Evolutionary conservation across 345 rosid species (phyloP).

Genomic region (Barbarea vulgaris): DNA sequence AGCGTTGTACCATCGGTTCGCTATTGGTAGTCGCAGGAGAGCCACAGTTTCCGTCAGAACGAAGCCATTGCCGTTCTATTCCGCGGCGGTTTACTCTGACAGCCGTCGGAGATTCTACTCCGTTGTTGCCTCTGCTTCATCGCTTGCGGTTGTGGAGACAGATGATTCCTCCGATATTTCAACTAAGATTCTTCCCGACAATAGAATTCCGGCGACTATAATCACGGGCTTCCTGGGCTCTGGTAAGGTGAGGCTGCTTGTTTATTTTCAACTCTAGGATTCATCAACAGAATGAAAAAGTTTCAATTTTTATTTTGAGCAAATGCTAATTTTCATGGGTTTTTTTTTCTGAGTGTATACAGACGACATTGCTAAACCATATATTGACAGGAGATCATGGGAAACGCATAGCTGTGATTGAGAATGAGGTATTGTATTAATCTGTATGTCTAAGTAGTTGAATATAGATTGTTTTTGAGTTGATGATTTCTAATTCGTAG

Average conservation of each 20-base stretch:
- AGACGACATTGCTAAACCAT: constrained; percentile 93
- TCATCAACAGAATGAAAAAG: not conserved
- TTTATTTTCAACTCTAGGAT: not conserved
- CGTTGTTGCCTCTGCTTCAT: constrained; percentile 43
- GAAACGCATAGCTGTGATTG: constrained; percentile 91
- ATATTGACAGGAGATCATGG: constrained; percentile 92
- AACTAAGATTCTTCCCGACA: constrained; percentile 65
- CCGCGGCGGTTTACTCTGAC: constrained; percentile 15
- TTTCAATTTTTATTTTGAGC: not conserved
- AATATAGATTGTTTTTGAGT: not conserved
- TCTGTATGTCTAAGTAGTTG: not conserved
- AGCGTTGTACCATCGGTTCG: constrained; percentile 36
- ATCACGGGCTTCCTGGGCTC: constrained; percentile 95
- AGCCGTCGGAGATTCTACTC: constrained; percentile 52
- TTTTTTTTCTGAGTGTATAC: constrained; percentile 25
- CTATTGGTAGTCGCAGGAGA: constrained; percentile 36
- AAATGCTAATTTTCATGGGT: not conserved
- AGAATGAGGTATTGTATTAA: constrained; percentile 70
- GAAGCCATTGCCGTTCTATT: constrained; percentile 35
- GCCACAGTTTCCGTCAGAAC: constrained; percentile 42
- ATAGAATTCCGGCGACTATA: constrained; percentile 87
- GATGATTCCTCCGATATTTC: constrained; percentile 57
- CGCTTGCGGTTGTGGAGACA: constrained; percentile 50
- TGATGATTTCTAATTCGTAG: constrained; percentile 4
- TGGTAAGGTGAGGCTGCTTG: constrained; percentile 64